These are phyloP conservation scores for Flagelloscypha sp. DNA, from an alignment of 768 basidiomycete genomes.

Conservation along the genomic window DNA sequence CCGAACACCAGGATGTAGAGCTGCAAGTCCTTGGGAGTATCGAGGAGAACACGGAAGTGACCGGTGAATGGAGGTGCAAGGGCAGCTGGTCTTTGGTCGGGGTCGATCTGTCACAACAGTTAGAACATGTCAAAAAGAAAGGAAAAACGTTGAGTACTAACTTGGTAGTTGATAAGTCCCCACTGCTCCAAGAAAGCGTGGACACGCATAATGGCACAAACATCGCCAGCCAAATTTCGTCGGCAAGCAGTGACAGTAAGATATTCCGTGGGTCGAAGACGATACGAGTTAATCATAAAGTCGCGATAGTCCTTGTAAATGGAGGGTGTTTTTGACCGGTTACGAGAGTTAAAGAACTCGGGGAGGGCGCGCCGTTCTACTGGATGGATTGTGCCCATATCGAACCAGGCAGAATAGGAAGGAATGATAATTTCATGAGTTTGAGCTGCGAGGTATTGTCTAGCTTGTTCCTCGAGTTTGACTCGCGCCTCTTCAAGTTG, in stretches of 20 bases:
- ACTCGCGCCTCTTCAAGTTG: slow-evolving; percentile 74
- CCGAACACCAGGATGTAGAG: slow-evolving; percentile 77
- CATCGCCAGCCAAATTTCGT: slow-evolving; percentile 94
- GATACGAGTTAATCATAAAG: slow-evolving; percentile 99
- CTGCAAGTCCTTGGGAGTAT: slow-evolving; percentile 92
- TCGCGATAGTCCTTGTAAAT: slow-evolving; percentile 99
- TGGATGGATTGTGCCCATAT: slow-evolving; percentile 87
- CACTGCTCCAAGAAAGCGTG: slow-evolving; percentile 99
- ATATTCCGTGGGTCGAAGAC: slow-evolving; percentile 89
- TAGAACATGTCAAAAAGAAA: slow-evolving; percentile 5
- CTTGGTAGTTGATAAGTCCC: slow-evolving; percentile 99
- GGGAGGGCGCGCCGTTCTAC: slow-evolving; percentile 90
- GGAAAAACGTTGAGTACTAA: slow-evolving; percentile 23
- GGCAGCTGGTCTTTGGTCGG: slow-evolving; percentile 88
- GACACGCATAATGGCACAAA: slow-evolving; percentile 97
- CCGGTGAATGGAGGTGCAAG: slow-evolving; percentile 97
- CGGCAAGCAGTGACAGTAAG: slow-evolving; percentile 96
- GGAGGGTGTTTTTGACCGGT: slow-evolving; percentile 89
- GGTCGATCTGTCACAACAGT: slow-evolving; percentile 67
- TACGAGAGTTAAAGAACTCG: slow-evolving; percentile 96
- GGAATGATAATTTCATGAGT: slow-evolving; percentile 97
- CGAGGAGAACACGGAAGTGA: slow-evolving; percentile 95
- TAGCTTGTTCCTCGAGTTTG: slow-evolving; percentile 77
- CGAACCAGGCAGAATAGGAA: slow-evolving; percentile 97
- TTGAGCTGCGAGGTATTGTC: slow-evolving; percentile 93